phyloP scores from a whole-genome alignment of 225 moss, liverwort and hornwort genomes.

The Thuidium tamariscinum region DNA sequence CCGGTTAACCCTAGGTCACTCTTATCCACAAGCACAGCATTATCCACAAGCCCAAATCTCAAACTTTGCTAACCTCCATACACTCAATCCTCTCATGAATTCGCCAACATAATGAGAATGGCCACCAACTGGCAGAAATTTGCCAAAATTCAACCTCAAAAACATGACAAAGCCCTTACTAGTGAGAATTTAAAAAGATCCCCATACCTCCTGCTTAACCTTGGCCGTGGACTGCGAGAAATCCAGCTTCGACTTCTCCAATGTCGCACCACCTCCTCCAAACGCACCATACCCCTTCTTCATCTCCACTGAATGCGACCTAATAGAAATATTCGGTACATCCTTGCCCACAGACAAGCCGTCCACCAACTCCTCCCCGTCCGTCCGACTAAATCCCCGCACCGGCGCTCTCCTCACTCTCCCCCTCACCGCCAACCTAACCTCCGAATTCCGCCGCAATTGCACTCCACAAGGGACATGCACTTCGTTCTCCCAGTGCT shows the following conservation, averaged over 20 bases:
- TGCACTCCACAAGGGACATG: neutral
- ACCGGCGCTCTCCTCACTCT: neutral
- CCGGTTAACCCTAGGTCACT: slow-evolving; percentile 12
- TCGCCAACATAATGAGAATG: neutral
- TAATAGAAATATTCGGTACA: slow-evolving; percentile 30
- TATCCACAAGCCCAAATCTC: slow-evolving; percentile 5
- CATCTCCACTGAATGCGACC: slow-evolving; percentile 57
- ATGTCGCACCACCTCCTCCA: slow-evolving; percentile 85
- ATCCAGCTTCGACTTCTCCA: slow-evolving; percentile 95
- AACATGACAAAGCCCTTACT: neutral
- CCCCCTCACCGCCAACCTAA: neutral
- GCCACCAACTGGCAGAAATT: neutral
- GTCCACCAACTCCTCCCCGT: neutral
- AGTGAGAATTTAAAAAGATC: neutral
- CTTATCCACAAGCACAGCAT: neutral
- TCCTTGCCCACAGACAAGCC: neutral
- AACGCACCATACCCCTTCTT: slow-evolving; percentile 95
- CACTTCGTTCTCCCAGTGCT: neutral
- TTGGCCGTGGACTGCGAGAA: slow-evolving; percentile 62
- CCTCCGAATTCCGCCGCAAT: slow-evolving; percentile 5
- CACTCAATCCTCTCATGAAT: neutral
- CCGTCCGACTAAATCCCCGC: slow-evolving; percentile 27
- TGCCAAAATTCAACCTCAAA: neutral
- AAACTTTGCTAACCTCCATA: neutral
- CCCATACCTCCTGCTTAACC: slow-evolving; percentile 58